phyloP scores from a whole-genome alignment of 371 early-diverging fungal genomes.

The Mucor circinelloides region DNA sequence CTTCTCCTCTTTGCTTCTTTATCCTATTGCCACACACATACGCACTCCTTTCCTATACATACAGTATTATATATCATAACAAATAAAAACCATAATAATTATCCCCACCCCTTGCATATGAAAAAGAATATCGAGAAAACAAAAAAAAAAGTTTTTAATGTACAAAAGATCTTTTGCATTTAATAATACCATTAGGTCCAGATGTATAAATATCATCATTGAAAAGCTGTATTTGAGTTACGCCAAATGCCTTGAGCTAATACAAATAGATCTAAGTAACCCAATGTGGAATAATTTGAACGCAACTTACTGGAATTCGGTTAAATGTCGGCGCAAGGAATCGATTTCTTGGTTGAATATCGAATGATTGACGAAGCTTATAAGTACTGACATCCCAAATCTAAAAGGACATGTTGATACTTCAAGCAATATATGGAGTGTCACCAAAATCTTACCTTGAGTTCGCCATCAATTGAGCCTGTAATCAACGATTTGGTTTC shows the following conservation, averaged over 20 bases:
- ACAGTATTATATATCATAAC: neutral
- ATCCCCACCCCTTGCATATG: neutral
- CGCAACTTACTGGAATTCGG: conserved; percentile 55
- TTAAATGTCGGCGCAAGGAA: conserved; percentile 61
- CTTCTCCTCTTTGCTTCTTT: neutral
- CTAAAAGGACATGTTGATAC: conserved; percentile 27
- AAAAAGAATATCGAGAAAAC: neutral
- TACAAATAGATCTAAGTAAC: neutral
- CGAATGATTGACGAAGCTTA: conserved; percentile 50
- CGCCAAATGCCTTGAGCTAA: conserved; percentile 55
- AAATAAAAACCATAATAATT: neutral
- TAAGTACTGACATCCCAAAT: conserved; percentile 71
- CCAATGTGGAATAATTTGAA: too few species aligned
- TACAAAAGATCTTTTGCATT: conserved; percentile 20
- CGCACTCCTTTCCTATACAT: neutral
- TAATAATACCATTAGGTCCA: conserved; percentile 49
- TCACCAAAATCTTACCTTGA: conserved; percentile 43
- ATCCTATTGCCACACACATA: neutral
- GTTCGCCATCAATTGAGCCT: conserved; percentile 63
- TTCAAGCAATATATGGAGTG: neutral
- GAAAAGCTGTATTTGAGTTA: conserved; percentile 47
- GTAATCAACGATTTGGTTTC: conserved; percentile 62
- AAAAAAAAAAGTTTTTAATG: neutral
- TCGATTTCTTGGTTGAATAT: conserved; percentile 61
- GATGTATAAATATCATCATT: conserved; percentile 42